These are phyloP conservation scores for Volvox reticuliferus DNA, from an alignment of 139 green algal genomes.

Conservation along the genomic window DNA sequence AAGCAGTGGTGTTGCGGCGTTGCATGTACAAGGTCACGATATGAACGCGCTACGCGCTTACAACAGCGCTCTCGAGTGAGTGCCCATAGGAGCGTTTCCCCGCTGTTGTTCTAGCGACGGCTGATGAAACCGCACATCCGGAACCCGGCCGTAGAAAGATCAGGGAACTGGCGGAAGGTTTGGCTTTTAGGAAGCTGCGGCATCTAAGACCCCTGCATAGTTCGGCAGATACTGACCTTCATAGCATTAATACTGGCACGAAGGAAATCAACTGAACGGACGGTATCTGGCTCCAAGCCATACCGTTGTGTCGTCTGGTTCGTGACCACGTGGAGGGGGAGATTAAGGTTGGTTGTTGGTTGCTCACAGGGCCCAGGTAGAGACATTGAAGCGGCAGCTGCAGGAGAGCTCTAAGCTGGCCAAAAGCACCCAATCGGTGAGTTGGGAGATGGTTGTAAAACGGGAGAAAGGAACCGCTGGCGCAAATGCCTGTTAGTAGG, in stretches of 20 bases:
- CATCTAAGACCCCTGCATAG: background rate
- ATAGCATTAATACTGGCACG: background rate
- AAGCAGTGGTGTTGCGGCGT: background rate
- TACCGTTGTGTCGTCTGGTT: too few relatives aligned
- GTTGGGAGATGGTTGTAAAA: background rate
- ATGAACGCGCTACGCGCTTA: background rate
- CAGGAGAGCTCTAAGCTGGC: background rate
- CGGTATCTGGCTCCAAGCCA: too few relatives aligned
- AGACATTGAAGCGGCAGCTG: constrained; percentile 21
- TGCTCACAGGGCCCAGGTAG: background rate
- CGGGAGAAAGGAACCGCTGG: background rate
- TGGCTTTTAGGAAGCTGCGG: background rate
- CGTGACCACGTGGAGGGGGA: too few relatives aligned
- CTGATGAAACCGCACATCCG: background rate
- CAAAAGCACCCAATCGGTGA: background rate
- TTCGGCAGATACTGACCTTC: background rate
- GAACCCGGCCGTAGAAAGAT: background rate
- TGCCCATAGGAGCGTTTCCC: background rate
- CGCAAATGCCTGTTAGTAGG: background rate
- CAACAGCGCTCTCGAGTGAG: constrained; percentile 18
- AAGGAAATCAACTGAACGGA: background rate
- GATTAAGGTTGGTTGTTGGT: too few relatives aligned
- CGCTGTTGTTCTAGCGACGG: background rate
- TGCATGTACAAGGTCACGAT: background rate
- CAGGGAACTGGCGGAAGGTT: background rate